phyloP scores from a whole-genome alignment of 2,329 filamentous ascomycete genomes.

The Polytolypa hystricis region DNA sequence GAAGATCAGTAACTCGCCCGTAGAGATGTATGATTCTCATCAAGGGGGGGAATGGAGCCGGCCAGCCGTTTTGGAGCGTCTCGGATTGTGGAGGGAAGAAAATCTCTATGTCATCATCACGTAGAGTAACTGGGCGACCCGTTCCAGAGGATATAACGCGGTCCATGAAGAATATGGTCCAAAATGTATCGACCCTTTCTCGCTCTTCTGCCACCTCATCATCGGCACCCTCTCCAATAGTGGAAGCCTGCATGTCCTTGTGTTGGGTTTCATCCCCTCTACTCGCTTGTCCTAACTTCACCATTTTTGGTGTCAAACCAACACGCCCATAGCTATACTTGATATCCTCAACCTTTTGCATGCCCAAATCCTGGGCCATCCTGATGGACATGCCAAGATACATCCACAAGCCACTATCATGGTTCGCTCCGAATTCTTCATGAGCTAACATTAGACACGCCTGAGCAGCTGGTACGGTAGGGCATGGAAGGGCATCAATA shows the following conservation, averaged over 20 bases:
- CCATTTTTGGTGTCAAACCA: constrained; percentile 45
- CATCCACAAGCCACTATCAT: constrained; percentile 89
- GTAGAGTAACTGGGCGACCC: constrained; percentile 69
- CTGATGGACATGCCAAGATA: constrained; percentile 80
- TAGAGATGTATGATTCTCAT: constrained; percentile 80
- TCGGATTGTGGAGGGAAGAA: constrained; percentile 51
- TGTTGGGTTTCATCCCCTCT: constrained; percentile 35
- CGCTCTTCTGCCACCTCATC: constrained; percentile 55
- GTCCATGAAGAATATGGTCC: constrained; percentile 81
- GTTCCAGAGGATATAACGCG: constrained; percentile 80
- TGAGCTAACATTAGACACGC: constrained; percentile 76
- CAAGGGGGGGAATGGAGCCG: constrained; percentile 66
- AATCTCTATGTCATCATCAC: constrained; percentile 76
- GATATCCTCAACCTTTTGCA: constrained; percentile 71
- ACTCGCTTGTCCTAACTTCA: constrained; percentile 35
- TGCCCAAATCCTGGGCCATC: constrained; percentile 66
- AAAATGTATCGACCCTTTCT: constrained; percentile 77
- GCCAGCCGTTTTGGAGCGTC: constrained; percentile 51
- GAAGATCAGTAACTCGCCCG: constrained; percentile 68
- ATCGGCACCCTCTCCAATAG: constrained; percentile 15
- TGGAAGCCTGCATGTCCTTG: constrained; percentile 29
- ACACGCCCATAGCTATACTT: constrained; percentile 43
- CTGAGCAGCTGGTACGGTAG: constrained; percentile 72
- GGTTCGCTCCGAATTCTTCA: constrained; percentile 77
- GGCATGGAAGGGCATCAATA: constrained; percentile 71